Evolutionary conservation across 768 basidiomycete species (phyloP).

Genomic region (Kwoniella shandongensis): DNA sequence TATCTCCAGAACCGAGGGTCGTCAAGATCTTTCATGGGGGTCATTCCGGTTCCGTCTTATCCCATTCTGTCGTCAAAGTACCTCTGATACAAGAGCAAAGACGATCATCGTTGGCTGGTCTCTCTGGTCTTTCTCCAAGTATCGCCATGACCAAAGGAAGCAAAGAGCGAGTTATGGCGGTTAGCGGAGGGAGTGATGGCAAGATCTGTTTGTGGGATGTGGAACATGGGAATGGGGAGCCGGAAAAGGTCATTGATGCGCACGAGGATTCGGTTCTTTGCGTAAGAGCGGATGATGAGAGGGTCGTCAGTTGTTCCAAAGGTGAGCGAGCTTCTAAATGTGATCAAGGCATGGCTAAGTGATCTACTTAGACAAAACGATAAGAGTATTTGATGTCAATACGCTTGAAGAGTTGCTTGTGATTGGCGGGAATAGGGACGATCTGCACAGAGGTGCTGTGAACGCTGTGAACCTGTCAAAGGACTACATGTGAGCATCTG

Average conservation of each 20-base stretch:
- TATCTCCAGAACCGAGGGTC: conserved; percentile 32
- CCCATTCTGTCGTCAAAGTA: conserved; percentile 22
- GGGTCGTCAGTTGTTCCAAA: conserved; percentile 50
- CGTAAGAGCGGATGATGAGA: conserved; percentile 44
- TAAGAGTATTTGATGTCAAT: conserved; percentile 43
- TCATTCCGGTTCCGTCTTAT: conserved; percentile 46
- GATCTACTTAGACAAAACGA: conserved; percentile 42
- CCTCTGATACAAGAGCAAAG: conserved; percentile 4
- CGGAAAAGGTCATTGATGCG: conserved; percentile 36
- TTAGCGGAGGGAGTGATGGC: conserved; percentile 51
- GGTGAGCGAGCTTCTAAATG: conserved; percentile 22
- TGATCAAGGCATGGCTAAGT: background rate
- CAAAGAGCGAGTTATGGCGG: conserved; percentile 22
- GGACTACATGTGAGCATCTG: conserved; percentile 45
- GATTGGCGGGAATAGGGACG: conserved; percentile 25
- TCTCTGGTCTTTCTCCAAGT: background rate
- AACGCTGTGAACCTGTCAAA: conserved; percentile 47
- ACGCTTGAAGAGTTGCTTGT: conserved; percentile 39
- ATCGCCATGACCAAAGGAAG: background rate
- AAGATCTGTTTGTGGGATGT: conserved; percentile 50
- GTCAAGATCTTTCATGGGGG: conserved; percentile 48
- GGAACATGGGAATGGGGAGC: conserved; percentile 30
- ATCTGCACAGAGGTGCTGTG: conserved; percentile 34
- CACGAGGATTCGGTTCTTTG: conserved; percentile 46
- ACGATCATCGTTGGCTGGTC: background rate